Evolutionary conservation across 106 monocot genomes (phyloP), one percentile per base, ranked within the genome.

Genomic region (Phalaenopsis aphrodite): DNA sequence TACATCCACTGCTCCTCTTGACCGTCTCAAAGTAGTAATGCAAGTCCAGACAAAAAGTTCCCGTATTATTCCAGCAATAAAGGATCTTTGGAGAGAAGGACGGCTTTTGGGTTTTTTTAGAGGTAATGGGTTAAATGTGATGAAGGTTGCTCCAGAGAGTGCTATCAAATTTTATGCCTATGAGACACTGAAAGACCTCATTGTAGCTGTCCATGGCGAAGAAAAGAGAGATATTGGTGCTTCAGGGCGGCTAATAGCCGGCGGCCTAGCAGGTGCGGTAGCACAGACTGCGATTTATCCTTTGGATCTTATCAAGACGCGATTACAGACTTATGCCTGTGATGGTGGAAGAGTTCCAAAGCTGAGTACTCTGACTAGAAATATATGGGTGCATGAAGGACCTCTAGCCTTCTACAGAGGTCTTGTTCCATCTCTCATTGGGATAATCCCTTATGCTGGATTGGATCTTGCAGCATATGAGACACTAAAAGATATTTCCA

Each of bases 391-490:
- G 43, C 92, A 94, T 0, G 97, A 98, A 81, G 97, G 97, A 19
- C 94, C 94, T 81, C 87, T 87, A 47, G 97, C 97, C 42, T 98
- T 94, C 81, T 98, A 98, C 78, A 87, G 92, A 84, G 92, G 94
- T 0, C 78, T 98, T 21, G 73, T 94, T 19, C 94, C 94, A 72
- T 94, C 94, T 79, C 82, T 98, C 75, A 79, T 94, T 11, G 97
- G 97, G 15, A 98, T 98, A 41, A 88, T 98, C n/a, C 97, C 97
- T 77, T 98, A 94, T 86, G 97, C 92, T 21, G 97, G 97, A 69
- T 92, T 98, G 41, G 94, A 94, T 88, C 92, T 98, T 79, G 92
- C 94, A 41, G 97, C 89, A 16, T 94, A 98, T 77, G 94, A 98
- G 75, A 92, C 94, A 8, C 83, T 98, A 83, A 98, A 98, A 84